A percentile compares a stretch with the other conserved stretches of the same genome.
These are phyloP conservation scores for Stachybotrys chlorohalonatus DNA, from an alignment of 2,329 filamentous ascomycete species.

Conservation along the genomic window DNA sequence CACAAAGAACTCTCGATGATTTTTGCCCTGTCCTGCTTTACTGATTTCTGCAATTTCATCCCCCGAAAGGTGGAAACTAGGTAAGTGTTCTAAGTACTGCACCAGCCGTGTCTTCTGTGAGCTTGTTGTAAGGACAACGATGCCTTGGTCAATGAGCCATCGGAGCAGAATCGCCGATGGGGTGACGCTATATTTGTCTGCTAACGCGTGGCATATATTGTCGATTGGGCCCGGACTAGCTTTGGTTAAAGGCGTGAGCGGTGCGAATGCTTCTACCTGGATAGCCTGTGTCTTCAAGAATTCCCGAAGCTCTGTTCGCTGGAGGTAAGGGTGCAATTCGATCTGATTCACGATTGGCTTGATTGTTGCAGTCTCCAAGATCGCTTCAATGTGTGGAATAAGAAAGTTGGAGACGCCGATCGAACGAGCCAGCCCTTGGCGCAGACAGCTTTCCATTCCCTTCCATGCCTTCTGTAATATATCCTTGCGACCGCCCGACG, in stretches of 20 bases:
- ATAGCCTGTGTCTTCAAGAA: conserved; percentile 4
- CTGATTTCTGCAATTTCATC: conserved; percentile 1
- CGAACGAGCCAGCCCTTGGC: neutral
- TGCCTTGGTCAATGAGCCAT: conserved; percentile 3
- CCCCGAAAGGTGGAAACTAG: neutral
- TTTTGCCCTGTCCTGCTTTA: neutral
- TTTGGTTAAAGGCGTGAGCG: conserved; percentile 2
- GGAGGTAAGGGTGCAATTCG: conserved; percentile 9
- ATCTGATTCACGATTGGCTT: conserved; percentile 7
- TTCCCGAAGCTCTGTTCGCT: conserved; percentile 2
- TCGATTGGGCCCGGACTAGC: neutral
- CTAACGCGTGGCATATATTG: neutral
- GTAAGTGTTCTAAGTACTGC: neutral
- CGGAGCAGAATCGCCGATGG: conserved; percentile 2
- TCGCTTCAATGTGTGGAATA: conserved; percentile 3
- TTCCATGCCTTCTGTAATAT: neutral
- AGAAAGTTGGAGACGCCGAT: conserved; percentile 9
- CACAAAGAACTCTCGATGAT: neutral
- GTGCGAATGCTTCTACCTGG: conserved; percentile 2
- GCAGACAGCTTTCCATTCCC: conserved; percentile 1
- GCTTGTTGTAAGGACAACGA: conserved; percentile 2
- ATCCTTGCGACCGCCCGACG: neutral
- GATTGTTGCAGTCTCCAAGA: conserved; percentile 4
- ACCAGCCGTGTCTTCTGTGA: neutral
- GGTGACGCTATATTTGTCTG: conserved; percentile 3